These are phyloP conservation scores for Mycena belliarum DNA, from an alignment of 768 basidiomycete genomes.

Conservation along the genomic window DNA sequence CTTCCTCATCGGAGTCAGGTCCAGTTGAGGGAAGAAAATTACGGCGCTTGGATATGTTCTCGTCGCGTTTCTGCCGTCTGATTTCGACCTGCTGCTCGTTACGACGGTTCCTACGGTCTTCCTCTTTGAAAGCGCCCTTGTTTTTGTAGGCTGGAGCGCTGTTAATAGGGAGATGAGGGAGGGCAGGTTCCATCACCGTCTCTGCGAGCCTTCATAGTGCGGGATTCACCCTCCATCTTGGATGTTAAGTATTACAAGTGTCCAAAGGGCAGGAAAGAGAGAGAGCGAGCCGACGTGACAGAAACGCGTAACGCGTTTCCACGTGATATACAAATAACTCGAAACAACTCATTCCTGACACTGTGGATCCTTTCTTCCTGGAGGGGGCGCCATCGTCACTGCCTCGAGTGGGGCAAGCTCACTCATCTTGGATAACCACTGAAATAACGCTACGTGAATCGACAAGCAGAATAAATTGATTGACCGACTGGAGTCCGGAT, in stretches of 20 bases:
- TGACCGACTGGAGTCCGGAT: no score
- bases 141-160: conserved; percentile 80
- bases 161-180: conserved; percentile 23
- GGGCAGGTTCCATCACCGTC: conserved; percentile 49
- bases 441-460: no score
- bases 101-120: conserved; percentile 92
- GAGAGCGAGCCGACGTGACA: neutral
- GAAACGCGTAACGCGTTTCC: neutral
- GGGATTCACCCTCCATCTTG: conserved; percentile 57
- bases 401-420: no score
- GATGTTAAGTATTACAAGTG: conserved; percentile 23
- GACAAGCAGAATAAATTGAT: no score
- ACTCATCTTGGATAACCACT: no score
- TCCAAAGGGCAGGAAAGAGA: conserved; percentile 10
- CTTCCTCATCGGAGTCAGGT: conserved; percentile 91
- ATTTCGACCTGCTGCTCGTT: conserved; percentile 99
- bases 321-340: neutral
- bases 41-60: conserved; percentile 96
- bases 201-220: conserved; percentile 75
- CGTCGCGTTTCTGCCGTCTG: conserved; percentile 96
- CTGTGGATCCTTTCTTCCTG: no score
- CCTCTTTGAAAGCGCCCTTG: conserved; percentile 85
- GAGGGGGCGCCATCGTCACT: no score
- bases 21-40: conserved; percentile 80
- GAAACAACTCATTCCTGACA: neutral